A percentile compares a stretch with the other conserved stretches of the same genome.
phyloP scores from a whole-genome alignment of 129 eudicot species.

The Flaveria linearis region DNA sequence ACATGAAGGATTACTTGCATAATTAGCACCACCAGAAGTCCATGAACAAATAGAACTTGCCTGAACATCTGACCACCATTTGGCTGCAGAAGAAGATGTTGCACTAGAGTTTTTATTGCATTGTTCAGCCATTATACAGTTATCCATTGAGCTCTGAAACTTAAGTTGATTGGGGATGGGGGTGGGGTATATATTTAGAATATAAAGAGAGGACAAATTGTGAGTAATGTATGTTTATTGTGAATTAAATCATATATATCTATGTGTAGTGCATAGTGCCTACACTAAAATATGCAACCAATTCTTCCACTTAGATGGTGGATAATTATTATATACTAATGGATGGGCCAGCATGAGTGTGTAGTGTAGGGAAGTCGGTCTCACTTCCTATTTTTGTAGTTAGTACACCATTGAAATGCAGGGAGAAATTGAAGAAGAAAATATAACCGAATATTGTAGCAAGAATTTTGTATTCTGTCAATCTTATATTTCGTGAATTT shows the following conservation, averaged over 20 bases:
- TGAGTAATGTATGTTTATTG: conserved; percentile 24
- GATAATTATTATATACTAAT: conserved; percentile 47
- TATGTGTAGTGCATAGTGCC: conserved; percentile 46
- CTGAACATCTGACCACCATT: conserved; percentile 64
- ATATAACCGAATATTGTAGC: conserved; percentile 13
- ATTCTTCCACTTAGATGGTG: conserved; percentile 58
- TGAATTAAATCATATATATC: conserved; percentile 32
- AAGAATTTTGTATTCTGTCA: conserved; percentile 4
- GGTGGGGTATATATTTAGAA: conserved; percentile 25
- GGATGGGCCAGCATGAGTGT: conserved; percentile 47
- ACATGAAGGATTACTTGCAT: conserved; percentile 31
- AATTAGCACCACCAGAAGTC: conserved; percentile 35
- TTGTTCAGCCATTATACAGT: conserved; percentile 49
- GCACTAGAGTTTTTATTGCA: conserved; percentile 46
- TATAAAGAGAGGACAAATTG: conserved; percentile 37
- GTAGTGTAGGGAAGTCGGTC: conserved; percentile 16
- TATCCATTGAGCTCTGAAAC: conserved; percentile 35
- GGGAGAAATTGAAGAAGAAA: conserved; percentile 6
- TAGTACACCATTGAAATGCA: conserved; percentile 21
- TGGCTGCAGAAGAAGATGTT: conserved; percentile 42
- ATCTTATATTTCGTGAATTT: conserved; percentile 25
- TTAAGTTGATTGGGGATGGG: conserved; percentile 22
- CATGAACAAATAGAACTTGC: conserved; percentile 44
- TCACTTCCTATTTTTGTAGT: conserved; percentile 8
- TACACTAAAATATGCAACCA: conserved; percentile 54